A percentile compares a stretch with the other conserved stretches of the same genome.
Conservation (phyloP, 208 protist genomes). For the Trypanosoma theileri region DNA sequence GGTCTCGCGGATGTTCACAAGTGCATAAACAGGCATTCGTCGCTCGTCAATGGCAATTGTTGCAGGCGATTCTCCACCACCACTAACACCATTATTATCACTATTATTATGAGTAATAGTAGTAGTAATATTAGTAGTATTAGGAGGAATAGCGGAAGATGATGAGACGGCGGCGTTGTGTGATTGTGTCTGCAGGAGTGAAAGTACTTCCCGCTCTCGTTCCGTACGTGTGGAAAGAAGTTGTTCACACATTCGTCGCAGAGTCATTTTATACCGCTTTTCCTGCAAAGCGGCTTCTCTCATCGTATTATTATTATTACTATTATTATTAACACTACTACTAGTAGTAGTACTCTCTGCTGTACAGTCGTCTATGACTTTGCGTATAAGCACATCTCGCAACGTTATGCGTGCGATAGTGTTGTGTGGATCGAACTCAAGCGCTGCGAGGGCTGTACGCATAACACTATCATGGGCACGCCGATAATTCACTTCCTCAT, state of each 20-base stretch:
- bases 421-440: constrained; percentile 57
- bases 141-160: neutral
- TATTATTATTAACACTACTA: neutral
- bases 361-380: constrained; percentile 2
- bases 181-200: neutral
- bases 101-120: neutral
- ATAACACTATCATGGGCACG: constrained; percentile 51
- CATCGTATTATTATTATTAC: neutral
- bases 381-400: constrained; percentile 30
- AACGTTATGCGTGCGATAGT: constrained; percentile 43
- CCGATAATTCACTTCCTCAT: constrained; percentile 13
- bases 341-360: no score
- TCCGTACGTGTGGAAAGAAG: constrained; percentile 6
- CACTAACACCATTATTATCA: constrained; percentile 7
- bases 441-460: constrained; percentile 47
- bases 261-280: constrained; percentile 13
- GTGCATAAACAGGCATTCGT: constrained; percentile 4
- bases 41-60: constrained; percentile 27
- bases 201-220: neutral
- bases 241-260: constrained; percentile 18
- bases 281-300: constrained; percentile 7
- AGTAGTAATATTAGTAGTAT: neutral
- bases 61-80: constrained; percentile 12
- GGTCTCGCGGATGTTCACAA: constrained; percentile 18
- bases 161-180: neutral